phyloP scores from a whole-genome alignment of 495 filamentous ascomycete species.

The Aspergillus panamensis region DNA sequence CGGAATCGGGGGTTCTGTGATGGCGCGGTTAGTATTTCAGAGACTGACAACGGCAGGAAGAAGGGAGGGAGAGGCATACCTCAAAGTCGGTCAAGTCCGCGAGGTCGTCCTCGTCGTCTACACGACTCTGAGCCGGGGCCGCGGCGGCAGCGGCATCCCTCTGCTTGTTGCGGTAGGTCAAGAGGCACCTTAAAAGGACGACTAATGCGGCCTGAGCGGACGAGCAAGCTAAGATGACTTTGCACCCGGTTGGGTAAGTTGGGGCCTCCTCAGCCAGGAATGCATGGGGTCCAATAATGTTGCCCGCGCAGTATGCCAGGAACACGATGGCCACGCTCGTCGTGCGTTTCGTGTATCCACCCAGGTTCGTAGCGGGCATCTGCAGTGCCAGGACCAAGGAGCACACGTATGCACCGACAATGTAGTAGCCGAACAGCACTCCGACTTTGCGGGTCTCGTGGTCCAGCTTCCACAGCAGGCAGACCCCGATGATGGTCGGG shows the following conservation, averaged over 20 bases:
- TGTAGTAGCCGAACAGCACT: constrained; percentile 40
- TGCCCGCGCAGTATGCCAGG: constrained; percentile 37
- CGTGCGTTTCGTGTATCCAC: constrained; percentile 42
- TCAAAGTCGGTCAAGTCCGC: constrained; percentile 22
- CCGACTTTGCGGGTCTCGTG: constrained; percentile 30
- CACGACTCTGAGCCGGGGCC: background rate
- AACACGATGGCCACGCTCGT: constrained; percentile 40
- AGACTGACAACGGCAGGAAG: background rate
- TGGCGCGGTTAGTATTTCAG: background rate
- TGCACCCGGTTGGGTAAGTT: constrained; percentile 35
- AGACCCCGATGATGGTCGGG: constrained; percentile 34
- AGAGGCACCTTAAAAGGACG: constrained; percentile 11
- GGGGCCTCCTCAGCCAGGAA: constrained; percentile 35
- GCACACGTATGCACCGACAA: constrained; percentile 37
- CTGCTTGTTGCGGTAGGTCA: constrained; percentile 15
- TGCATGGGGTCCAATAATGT: constrained; percentile 36
- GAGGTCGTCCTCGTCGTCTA: constrained; percentile 2
- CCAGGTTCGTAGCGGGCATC: constrained; percentile 40
- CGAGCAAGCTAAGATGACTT: constrained; percentile 30
- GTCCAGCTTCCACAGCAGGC: constrained; percentile 36
- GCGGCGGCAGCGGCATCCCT: constrained; percentile 9
- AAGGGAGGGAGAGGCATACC: constrained; percentile 11
- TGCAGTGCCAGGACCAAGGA: constrained; percentile 39
- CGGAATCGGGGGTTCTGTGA: constrained; percentile 17
- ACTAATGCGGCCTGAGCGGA: constrained; percentile 17